Evolutionary conservation across 441 rosid species (phyloP).

Genomic region (Erodium texanum): DNA sequence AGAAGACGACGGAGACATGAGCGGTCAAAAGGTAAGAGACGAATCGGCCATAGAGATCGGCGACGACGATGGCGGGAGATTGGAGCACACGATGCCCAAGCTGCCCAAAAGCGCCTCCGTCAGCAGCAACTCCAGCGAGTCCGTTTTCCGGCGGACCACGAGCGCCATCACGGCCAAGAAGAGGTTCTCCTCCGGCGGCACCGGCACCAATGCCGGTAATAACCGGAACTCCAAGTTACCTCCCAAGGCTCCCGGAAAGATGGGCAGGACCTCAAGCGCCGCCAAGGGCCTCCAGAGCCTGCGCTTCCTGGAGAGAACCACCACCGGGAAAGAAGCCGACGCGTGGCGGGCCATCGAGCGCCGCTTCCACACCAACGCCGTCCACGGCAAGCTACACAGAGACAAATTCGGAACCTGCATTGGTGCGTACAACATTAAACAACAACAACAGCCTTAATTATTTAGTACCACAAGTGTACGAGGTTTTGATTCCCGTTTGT

Average conservation of each 20-base stretch:
- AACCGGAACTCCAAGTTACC: neutral
- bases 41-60: neutral
- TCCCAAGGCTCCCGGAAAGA: neutral
- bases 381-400: neutral
- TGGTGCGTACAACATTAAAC: neutral
- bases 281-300: conserved; percentile 6
- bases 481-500: no score
- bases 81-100: neutral
- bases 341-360: conserved; percentile 6
- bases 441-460: neutral
- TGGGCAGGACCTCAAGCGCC: neutral
- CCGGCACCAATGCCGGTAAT: neutral
- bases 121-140: neutral
- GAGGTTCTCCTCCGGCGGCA: neutral
- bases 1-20: neutral
- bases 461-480: no score
- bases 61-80: neutral
- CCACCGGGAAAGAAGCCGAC: neutral
- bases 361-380: neutral
- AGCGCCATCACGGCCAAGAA: neutral
- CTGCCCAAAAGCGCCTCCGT: neutral
- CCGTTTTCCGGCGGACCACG: neutral
- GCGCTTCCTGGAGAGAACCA: conserved; percentile 3
- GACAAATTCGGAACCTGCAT: conserved; percentile 2
- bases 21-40: neutral